phyloP scores from a whole-genome alignment of 352 stramenopile genomes.

The Phytophthora quininea region DNA sequence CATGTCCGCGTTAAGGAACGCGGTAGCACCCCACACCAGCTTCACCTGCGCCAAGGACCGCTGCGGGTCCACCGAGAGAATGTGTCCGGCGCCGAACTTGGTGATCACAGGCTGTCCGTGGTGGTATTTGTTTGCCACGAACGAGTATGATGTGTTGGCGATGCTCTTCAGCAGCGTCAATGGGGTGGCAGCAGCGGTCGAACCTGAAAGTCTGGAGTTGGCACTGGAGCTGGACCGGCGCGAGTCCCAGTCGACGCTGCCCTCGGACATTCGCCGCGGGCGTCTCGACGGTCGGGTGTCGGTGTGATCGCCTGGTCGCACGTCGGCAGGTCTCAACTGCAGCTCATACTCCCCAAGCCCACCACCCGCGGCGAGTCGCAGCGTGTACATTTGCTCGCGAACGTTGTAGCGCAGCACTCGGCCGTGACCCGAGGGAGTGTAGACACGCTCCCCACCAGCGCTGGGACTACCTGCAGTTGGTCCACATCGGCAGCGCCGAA shows the following conservation, averaged over 20 bases:
- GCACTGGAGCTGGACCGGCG: conserved; percentile 18
- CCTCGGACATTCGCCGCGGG: conserved; percentile 37
- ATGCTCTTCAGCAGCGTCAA: conserved; percentile 67
- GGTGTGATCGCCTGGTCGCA: conserved; percentile 37
- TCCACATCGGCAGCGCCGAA: conserved; percentile 41
- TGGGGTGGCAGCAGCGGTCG: conserved; percentile 22
- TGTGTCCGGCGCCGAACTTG: conserved; percentile 63
- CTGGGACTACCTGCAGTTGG: conserved; percentile 58
- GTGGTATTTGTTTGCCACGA: conserved; percentile 74
- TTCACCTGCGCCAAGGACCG: conserved; percentile 62
- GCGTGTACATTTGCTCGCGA: conserved; percentile 56
- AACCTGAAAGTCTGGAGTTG: conserved; percentile 7
- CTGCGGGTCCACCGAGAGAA: conserved; percentile 59
- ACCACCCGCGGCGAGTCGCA: conserved; percentile 41
- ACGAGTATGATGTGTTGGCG: conserved; percentile 66
- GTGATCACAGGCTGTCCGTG: conserved; percentile 79
- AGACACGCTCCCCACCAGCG: conserved; percentile 60
- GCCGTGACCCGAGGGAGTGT: conserved; percentile 62
- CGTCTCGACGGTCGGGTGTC: conserved; percentile 26
- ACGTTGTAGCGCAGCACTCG: conserved; percentile 58
- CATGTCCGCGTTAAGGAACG: conserved; percentile 62
- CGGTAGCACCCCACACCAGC: conserved; percentile 65
- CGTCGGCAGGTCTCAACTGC: conserved; percentile 43
- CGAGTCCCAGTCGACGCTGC: conserved; percentile 22
- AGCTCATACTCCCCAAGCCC: conserved; percentile 47